A percentile compares a stretch with the other conserved stretches of the same genome.
Evolutionary conservation across 2,329 filamentous ascomycete species (phyloP).

Genomic region (Cladosporium cucumerinum): DNA sequence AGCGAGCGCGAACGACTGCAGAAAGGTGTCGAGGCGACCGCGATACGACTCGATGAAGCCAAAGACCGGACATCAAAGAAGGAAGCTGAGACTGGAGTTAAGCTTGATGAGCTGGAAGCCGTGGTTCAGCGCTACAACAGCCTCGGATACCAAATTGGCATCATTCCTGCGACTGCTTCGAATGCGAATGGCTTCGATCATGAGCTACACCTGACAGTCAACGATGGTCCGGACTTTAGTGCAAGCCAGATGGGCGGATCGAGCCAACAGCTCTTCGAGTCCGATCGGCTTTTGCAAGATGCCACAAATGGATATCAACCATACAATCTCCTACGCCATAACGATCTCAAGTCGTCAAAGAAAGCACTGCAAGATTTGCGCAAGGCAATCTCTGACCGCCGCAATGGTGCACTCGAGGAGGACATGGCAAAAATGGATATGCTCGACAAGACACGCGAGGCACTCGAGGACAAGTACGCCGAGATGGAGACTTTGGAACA

Average conservation of each 20-base stretch:
- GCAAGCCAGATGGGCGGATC: conserved; percentile 48
- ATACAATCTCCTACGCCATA: conserved; percentile 79
- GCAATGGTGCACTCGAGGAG: conserved; percentile 75
- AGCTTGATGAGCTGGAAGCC: conserved; percentile 88
- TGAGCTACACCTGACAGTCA: conserved; percentile 80
- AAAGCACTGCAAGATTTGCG: conserved; percentile 72
- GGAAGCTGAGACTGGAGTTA: conserved; percentile 79
- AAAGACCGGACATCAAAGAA: conserved; percentile 81
- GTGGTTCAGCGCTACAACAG: conserved; percentile 91
- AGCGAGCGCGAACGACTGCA: conserved; percentile 91
- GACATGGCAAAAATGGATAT: conserved; percentile 95
- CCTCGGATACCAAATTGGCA: conserved; percentile 84
- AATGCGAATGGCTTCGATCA: conserved; percentile 84
- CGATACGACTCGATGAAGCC: conserved; percentile 74
- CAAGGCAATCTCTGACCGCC: conserved; percentile 88
- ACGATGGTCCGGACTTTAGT: conserved; percentile 70
- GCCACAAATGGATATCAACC: conserved; percentile 83
- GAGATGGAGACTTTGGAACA: conserved; percentile 92
- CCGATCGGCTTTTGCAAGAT: conserved; percentile 78
- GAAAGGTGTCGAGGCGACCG: conserved; percentile 75
- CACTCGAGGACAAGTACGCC: conserved; percentile 89
- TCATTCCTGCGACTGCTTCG: conserved; percentile 78
- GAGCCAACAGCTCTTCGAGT: conserved; percentile 48
- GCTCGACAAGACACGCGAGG: conserved; percentile 91
- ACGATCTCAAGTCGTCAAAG: conserved; percentile 85